Conservation (phyloP, 495 filamentous ascomycete species). For the Diplogelasinospora grovesii region DNA sequence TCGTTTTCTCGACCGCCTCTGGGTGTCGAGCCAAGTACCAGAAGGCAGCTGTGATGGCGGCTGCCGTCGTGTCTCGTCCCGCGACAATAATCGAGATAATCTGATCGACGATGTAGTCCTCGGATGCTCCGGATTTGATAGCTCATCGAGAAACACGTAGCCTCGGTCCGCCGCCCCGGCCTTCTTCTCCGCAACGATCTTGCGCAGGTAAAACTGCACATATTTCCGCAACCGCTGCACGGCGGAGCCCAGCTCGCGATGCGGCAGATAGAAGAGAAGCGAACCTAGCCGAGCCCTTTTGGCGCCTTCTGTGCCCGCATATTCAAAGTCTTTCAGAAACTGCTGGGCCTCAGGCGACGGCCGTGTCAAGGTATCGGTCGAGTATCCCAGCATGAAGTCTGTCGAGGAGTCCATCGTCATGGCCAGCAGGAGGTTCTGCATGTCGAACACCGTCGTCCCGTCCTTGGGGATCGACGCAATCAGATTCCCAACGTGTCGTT, state of each 20-base stretch:
- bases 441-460: constrained; percentile 46
- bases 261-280: constrained; percentile 44
- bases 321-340: constrained; percentile 37
- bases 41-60: constrained; percentile 52
- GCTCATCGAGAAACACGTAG: constrained; percentile 48
- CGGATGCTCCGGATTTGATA: constrained; percentile 31
- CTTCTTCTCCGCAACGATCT: constrained; percentile 19
- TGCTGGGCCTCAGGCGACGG: constrained; percentile 25
- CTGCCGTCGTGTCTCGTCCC: constrained; percentile 57
- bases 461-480: constrained; percentile 37
- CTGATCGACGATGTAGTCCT: constrained; percentile 35
- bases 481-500: constrained; percentile 51
- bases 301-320: constrained; percentile 28
- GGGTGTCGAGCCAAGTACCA: constrained; percentile 52
- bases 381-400: constrained; percentile 49
- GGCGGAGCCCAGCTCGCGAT: constrained; percentile 39
- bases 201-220: constrained; percentile 34
- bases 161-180: constrained; percentile 17
- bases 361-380: constrained; percentile 27
- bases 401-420: constrained; percentile 62
- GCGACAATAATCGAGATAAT: constrained; percentile 49
- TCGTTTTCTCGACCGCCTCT: constrained; percentile 42
- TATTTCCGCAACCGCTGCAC: constrained; percentile 36
- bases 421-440: constrained; percentile 53
- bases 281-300: constrained; percentile 47